Percentiles rank a stretch among this genome's conserved stretches.
phyloP scores from a whole-genome alignment of 345 rosid species.

The Pseudoturritis turrita region DNA sequence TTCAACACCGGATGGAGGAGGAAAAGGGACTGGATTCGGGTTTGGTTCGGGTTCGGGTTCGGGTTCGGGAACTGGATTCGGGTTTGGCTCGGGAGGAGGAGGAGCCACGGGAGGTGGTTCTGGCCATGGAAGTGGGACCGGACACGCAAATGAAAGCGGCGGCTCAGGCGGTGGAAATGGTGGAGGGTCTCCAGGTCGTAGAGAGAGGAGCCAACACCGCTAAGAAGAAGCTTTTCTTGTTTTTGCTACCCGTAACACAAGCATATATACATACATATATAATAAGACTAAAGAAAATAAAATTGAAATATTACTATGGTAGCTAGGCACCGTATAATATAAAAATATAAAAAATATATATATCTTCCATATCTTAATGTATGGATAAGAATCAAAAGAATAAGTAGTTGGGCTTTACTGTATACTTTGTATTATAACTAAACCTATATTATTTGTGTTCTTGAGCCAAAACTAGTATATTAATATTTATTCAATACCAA shows the following conservation, averaged over 20 bases:
- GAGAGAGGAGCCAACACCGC: constrained; percentile 28
- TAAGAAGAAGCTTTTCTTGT: constrained; percentile 7
- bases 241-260: constrained; percentile 6
- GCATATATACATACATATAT: constrained; percentile 1
- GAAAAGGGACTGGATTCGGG: constrained; percentile 64
- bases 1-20: constrained; percentile 63
- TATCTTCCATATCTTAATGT: constrained; percentile 4
- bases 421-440: constrained; percentile 11
- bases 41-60: constrained; percentile 62
- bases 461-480: neutral
- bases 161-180: constrained; percentile 36
- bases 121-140: constrained; percentile 58
- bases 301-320: neutral
- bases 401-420: constrained; percentile 8
- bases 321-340: no score
- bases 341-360: neutral
- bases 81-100: constrained; percentile 57
- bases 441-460: neutral
- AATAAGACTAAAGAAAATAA: neutral
- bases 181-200: constrained; percentile 24
- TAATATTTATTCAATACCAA: neutral
- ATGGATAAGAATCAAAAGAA: constrained; percentile 11
- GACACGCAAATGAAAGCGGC: constrained; percentile 31
- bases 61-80: constrained; percentile 68
- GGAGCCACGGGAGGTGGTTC: constrained; percentile 66